Conservation (phyloP, 768 basidiomycete species). For the Nidularia sp. region DNA sequence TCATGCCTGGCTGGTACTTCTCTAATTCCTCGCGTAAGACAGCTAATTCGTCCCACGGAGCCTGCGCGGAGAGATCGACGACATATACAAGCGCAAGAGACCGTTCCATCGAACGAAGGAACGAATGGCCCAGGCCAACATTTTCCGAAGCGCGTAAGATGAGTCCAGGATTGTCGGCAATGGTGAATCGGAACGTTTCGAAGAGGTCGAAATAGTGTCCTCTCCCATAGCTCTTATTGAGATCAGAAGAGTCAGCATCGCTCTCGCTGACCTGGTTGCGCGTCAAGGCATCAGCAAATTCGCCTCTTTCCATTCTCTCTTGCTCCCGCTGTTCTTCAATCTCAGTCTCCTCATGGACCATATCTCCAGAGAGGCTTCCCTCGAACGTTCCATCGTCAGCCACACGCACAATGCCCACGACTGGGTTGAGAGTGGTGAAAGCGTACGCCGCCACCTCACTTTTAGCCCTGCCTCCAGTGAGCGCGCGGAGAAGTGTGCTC, state of each 20-base stretch:
- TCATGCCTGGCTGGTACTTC: constrained; percentile 76
- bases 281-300: constrained; percentile 43
- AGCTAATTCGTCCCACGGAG: constrained; percentile 74
- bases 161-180: constrained; percentile 96
- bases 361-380: constrained; percentile 45
- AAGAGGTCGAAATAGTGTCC: constrained; percentile 54
- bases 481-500: constrained; percentile 85
- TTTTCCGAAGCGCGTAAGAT: constrained; percentile 82
- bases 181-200: constrained; percentile 87
- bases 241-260: constrained; percentile 12
- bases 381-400: constrained; percentile 75
- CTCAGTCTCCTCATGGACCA: constrained; percentile 64
- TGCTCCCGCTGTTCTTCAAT: constrained; percentile 45
- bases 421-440: constrained; percentile 94
- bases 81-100: constrained; percentile 89
- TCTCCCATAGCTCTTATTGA: constrained; percentile 9
- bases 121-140: constrained; percentile 90
- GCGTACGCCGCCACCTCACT: constrained; percentile 82
- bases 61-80: constrained; percentile 74
- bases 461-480: constrained; percentile 81
- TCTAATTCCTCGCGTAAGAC: constrained; percentile 82
- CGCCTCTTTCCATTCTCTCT: constrained; percentile 47
- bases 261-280: constrained; percentile 37
- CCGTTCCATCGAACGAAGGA: constrained; percentile 90
- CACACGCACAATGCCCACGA: constrained; percentile 86